phyloP scores from a whole-genome alignment of 2,329 filamentous ascomycete species.

The Nothophoma quercina region DNA sequence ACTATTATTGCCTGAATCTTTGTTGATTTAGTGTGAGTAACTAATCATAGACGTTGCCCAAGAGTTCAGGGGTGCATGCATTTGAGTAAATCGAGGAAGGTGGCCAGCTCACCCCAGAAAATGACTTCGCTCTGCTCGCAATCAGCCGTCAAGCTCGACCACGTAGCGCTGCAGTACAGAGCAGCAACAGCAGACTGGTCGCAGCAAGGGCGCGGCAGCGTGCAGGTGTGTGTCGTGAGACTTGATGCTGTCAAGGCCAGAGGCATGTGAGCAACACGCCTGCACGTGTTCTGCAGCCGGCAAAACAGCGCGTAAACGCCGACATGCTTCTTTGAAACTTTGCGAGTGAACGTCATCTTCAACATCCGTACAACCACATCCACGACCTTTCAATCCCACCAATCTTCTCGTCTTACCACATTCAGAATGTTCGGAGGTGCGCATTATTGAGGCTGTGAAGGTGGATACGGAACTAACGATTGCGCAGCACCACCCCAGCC shows the following conservation, averaged over 20 bases:
- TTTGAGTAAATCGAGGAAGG: neutral
- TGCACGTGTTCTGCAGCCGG: slow-evolving; percentile 16
- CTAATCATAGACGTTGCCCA: neutral
- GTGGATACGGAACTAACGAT: neutral
- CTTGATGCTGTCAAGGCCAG: neutral
- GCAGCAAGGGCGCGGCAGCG: neutral
- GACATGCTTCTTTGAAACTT: slow-evolving; percentile 22
- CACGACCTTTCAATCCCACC: neutral
- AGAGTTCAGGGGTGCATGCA: neutral
- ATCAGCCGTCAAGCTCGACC: neutral
- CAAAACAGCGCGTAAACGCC: slow-evolving; percentile 16
- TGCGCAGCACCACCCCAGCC: slow-evolving; percentile 71
- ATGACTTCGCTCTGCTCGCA: slow-evolving; percentile 9
- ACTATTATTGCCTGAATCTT: neutral
- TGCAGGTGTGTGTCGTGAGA: neutral
- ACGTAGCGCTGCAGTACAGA: neutral
- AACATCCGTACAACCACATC: slow-evolving; percentile 12
- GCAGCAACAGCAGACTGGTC: no score
- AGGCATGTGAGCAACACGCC: neutral
- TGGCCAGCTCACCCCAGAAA: neutral
- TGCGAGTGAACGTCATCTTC: slow-evolving; percentile 23
- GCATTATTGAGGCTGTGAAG: neutral
- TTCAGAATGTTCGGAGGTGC: slow-evolving; percentile 66
- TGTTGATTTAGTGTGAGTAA: neutral
- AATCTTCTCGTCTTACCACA: slow-evolving; percentile 14